These are phyloP conservation scores for Jaltomata sinuosa DNA, from an alignment of 257 asterid species.

Conservation along the genomic window DNA sequence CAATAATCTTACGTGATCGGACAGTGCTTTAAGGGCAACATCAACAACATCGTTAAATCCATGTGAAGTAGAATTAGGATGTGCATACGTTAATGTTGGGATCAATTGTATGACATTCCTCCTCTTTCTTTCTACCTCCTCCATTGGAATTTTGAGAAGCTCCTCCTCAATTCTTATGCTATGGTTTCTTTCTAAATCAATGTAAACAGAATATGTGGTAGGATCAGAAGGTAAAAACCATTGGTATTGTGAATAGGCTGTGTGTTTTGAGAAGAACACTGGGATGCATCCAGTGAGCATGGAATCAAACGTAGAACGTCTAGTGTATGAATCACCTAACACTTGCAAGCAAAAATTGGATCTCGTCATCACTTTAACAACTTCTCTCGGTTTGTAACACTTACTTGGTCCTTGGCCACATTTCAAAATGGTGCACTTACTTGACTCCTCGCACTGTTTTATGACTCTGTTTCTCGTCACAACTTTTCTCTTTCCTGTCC, in stretches of 20 bases:
- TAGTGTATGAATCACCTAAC: neutral
- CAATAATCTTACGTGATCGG: neutral
- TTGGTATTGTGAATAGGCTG: neutral
- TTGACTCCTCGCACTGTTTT: neutral
- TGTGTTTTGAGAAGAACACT: neutral
- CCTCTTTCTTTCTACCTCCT: neutral
- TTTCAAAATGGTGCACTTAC: neutral
- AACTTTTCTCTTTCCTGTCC: constrained; percentile 2
- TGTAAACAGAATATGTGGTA: neutral
- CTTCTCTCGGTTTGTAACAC: neutral
- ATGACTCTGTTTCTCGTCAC: neutral
- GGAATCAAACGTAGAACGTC: neutral
- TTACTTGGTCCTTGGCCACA: neutral
- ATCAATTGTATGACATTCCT: neutral
- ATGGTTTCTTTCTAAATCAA: neutral
- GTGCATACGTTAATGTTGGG: neutral
- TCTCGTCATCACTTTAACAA: neutral
- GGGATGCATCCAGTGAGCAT: neutral
- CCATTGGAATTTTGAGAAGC: neutral
- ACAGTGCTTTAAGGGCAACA: neutral
- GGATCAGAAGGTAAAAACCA: constrained; percentile 5
- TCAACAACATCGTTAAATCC: constrained; percentile 1
- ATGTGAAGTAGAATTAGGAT: constrained; percentile 1
- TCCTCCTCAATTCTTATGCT: neutral
- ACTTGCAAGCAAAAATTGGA: constrained; percentile 4